These are phyloP conservation scores for Pythium insidiosum DNA, from an alignment of 352 stramenopile genomes.

Conservation along the genomic window DNA sequence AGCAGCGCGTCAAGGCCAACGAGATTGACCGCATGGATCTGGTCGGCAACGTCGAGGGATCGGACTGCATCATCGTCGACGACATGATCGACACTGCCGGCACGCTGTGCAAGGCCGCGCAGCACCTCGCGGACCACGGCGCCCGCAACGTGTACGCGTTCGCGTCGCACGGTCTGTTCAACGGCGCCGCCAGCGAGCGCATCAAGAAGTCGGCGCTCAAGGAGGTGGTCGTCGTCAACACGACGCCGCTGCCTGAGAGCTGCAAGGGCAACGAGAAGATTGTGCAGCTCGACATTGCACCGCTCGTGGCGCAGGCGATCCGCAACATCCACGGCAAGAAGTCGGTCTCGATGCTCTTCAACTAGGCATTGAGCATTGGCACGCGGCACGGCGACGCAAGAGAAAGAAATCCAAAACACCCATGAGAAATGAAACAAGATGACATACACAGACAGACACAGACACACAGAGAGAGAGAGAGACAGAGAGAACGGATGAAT, in stretches of 20 bases:
- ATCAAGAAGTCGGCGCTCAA: conserved; percentile 90
- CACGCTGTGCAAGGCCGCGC: conserved; percentile 97
- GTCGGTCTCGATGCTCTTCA: conserved; percentile 99
- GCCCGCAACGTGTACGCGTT: conserved; percentile 98
- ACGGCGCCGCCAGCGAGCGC: conserved; percentile 82
- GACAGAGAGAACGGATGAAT: no score
- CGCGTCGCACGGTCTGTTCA: conserved; percentile 97
- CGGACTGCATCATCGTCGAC: conserved; percentile 99
- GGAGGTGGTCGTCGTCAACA: conserved; percentile 89
- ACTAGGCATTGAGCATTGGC: conserved; percentile 57
- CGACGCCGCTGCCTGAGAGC: conserved; percentile 73
- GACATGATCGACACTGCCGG: conserved; percentile 99
- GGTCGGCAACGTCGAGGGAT: conserved; percentile 97
- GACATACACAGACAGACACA: no score
- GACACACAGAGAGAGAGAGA: no score
- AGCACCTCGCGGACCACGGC: conserved; percentile 94
- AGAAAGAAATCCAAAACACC: no score
- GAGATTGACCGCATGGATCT: conserved; percentile 99
- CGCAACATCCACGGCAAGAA: conserved; percentile 99
- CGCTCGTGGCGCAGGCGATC: conserved; percentile 97
- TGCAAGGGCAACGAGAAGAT: conserved; percentile 97
- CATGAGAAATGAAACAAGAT: no score
- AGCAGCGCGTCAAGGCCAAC: conserved; percentile 97
- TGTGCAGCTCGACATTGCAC: conserved; percentile 96
- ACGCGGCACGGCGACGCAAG: no score